Conservation (phyloP, 2,329 filamentous ascomycete genomes). For the Colletotrichum phormii region DNA sequence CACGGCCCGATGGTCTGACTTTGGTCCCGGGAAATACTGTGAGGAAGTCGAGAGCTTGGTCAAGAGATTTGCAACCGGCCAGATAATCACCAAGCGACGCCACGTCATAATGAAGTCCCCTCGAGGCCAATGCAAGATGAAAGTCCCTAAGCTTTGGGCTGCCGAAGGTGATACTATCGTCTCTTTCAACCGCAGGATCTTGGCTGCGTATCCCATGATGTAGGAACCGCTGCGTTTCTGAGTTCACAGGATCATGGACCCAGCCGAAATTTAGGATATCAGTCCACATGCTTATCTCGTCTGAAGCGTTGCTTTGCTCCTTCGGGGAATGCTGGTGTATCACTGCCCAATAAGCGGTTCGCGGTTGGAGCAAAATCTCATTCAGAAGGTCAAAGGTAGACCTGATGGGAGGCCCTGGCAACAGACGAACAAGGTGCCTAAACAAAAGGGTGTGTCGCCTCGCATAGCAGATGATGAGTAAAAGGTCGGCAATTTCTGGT, state of each 20-base stretch:
- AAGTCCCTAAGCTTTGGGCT: not conserved
- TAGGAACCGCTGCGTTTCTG: not conserved
- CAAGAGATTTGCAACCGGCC: not conserved
- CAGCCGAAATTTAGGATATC: conserved; percentile 8
- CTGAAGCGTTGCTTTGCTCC: not conserved
- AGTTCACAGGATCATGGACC: conserved; percentile 6
- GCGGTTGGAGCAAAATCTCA: conserved; percentile 4
- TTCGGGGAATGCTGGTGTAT: conserved; percentile 12
- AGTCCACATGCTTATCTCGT: conserved; percentile 14
- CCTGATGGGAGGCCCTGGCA: not conserved
- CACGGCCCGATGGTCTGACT: not conserved
- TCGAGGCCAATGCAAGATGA: not conserved
- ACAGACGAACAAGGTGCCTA: not conserved
- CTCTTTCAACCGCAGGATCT: not conserved
- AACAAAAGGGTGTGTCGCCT: conserved; percentile 11
- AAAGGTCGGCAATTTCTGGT: conserved; percentile 7
- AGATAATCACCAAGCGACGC: not conserved
- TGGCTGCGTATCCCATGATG: conserved; percentile 6
- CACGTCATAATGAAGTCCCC: not conserved
- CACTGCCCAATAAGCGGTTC: not conserved
- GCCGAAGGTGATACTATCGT: not conserved
- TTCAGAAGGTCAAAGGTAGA: conserved; percentile 4
- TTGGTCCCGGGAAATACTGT: not conserved
- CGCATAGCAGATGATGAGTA: conserved; percentile 13
- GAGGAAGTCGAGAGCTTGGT: not conserved